Evolutionary conservation across 2,329 filamentous ascomycete genomes (phyloP).

Genomic region (Calonectria pseudoreteaudii): DNA sequence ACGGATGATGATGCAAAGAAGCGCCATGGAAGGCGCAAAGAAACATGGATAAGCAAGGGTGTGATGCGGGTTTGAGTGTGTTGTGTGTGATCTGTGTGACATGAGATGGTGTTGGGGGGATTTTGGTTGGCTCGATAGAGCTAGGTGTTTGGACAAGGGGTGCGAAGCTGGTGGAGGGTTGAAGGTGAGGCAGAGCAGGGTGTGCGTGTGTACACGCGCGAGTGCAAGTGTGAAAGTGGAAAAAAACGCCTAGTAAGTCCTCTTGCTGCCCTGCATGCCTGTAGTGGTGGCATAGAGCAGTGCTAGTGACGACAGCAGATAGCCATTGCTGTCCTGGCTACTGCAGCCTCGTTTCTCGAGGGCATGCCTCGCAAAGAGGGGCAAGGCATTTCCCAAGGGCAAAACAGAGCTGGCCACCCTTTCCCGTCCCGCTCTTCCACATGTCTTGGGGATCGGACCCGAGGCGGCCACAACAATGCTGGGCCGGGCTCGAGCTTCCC

Average conservation of each 20-base stretch:
- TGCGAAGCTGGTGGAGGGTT: background rate
- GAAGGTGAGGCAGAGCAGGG: constrained; percentile 14
- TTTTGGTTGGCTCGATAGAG: background rate
- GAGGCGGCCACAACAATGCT: background rate
- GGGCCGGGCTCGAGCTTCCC: background rate
- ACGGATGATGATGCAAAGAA: background rate
- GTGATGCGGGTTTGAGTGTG: background rate
- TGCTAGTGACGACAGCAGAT: constrained; percentile 1
- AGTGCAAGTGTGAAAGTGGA: background rate
- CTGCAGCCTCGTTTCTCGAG: constrained; percentile 25
- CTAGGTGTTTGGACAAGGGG: background rate
- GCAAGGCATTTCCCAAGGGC: background rate
- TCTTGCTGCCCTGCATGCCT: constrained; percentile 10
- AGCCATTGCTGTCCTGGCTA: constrained; percentile 21
- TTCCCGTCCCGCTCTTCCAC: constrained; percentile 16
- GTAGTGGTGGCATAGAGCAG: constrained; percentile 7
- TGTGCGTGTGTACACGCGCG: background rate
- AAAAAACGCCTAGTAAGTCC: constrained; percentile 19
- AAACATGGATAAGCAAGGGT: constrained; percentile 9
- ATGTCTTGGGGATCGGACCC: constrained; percentile 10
- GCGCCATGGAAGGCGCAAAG: background rate
- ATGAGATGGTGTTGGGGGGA: background rate
- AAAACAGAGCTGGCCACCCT: background rate
- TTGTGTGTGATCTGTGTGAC: background rate
- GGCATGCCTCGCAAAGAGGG: background rate